Evolutionary conservation across 2,329 filamentous ascomycete species (phyloP), one percentile per base, ranked within the genome.

Genomic region (Aspergillus niger): DNA sequence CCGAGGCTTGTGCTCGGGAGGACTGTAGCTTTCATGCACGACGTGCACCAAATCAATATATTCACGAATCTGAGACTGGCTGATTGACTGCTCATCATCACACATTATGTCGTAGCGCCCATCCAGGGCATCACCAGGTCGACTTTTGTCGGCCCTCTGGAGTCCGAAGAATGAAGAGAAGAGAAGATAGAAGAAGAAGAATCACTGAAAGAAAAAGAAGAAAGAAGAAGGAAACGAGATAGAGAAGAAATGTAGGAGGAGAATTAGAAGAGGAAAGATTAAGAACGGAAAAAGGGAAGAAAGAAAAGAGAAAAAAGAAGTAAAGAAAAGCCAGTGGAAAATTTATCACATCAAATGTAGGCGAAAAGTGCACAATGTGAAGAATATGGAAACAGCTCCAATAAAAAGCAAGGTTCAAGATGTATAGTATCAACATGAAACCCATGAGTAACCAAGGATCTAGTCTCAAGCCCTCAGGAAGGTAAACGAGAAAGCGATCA

Each of bases 101-200:
- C 62, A 65, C 65, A 67, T 67, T 65, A 66, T 61, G 62, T 66
- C 65, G 64, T 64, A 62, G 65, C 58, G 48, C 63, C 56, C 57
- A 30, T 36, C 32, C 20, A 57, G 57, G 63, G 50, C 39, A 30
- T 41, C 53, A 39, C 52, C 28, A 62, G 44, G 59, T 41, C 56
- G 51, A 57, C 38, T 48, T 48, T 15, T 22, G 28, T 60, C 53
- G 57, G n/a, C 53, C 32, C 62, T 51, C 38, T 56, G 53, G 56
- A 56, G 51, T 47, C 50, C 26, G 24, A 48, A 50, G 51, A 56
- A 56, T 53, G 56, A 36, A 54, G 26, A 54, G 32, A 57, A 39
- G 24, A 36, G 38, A 58, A 55, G 59, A 44, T 56, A 36, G 58
- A 63, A 54, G 15, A 57, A 59, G 49, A 38, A 50, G 32, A 44